Evolutionary conservation across 768 basidiomycete genomes (phyloP), one percentile per base, ranked within the genome.

Genomic region (Trametopsis cervina): DNA sequence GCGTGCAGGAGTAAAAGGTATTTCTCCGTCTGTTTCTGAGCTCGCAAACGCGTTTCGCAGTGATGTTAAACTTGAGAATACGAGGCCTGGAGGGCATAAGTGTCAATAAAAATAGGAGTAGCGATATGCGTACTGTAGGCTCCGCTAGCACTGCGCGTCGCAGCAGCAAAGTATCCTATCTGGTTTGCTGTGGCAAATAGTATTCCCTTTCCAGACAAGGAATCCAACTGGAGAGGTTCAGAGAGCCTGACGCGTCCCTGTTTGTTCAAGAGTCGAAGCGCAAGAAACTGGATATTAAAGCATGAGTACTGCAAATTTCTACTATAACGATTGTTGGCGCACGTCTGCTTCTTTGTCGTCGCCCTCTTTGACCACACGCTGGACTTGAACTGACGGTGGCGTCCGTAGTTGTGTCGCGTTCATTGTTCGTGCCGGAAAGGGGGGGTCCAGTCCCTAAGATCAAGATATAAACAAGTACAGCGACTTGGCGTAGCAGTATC

Each of bases 141-240:
- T 55, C 56, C 60, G 39, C 41, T 53, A 44, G 63, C 57, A 42
- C 66, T 65, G 33, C 66, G 63, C 38, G 64, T 71, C 9, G 78
- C 74, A 25, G 85, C 83, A 40, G 77, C 82, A 63, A 89, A 89
- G 79, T 81, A 89, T 23, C 78, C 82, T 53, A 69, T 74, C 11
- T 69, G 64, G 58, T 81, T 85, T 2, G 80, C 72, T 2, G 76
- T 69, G 3, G 79, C 73, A 54, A 90, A 77, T 15, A 84, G 68
- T 45, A 65, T 72, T 35, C 74, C 77, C 21, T 73, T 70, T 4
- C 73, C 64, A 2, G 69, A 66, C 37, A 71, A 54, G 0, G 63
- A 42, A 15, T 74, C 57, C 18, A 74, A 65, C 53, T 71, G 66
- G 23, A 82, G 63, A 1, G 73, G 66, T 15, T 72, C 65, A 12